Conservation (phyloP, 495 filamentous ascomycete genomes). For the Penicillium atrosanguineum region DNA sequence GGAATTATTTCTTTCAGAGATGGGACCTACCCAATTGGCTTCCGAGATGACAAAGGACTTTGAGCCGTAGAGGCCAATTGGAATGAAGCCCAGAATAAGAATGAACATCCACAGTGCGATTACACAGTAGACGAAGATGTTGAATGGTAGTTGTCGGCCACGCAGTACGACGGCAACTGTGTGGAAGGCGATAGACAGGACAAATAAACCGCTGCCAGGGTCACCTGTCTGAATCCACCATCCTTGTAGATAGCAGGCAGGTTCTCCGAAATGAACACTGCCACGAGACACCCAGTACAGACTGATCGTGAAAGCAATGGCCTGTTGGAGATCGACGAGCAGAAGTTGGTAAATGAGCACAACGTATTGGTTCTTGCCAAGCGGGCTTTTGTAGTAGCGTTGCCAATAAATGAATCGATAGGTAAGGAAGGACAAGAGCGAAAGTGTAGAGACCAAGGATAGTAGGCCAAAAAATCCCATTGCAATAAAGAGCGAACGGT, state of each 20-base stretch:
- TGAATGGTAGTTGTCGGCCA: conserved; percentile 53
- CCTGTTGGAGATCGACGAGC: conserved; percentile 69
- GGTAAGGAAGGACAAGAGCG: conserved; percentile 53
- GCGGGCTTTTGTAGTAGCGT: conserved; percentile 40
- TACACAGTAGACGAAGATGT: conserved; percentile 48
- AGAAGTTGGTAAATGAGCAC: conserved; percentile 72
- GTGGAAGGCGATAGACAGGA: conserved; percentile 64
- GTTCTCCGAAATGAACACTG: conserved; percentile 51
- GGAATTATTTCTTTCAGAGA: neutral
- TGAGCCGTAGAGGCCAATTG: conserved; percentile 48
- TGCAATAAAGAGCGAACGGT: conserved; percentile 47
- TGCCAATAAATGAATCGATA: conserved; percentile 58
- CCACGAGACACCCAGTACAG: conserved; percentile 54
- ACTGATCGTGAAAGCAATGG: conserved; percentile 64
- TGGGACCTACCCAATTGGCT: conserved; percentile 41
- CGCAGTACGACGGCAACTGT: conserved; percentile 60
- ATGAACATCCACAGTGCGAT: conserved; percentile 56
- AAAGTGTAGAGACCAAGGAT: conserved; percentile 54
- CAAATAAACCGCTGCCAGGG: conserved; percentile 65
- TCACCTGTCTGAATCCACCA: conserved; percentile 71
- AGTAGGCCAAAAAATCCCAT: conserved; percentile 55
- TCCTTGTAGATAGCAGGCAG: conserved; percentile 65
- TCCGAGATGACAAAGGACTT: conserved; percentile 55
- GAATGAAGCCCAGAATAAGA: conserved; percentile 53
- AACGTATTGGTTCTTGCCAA: conserved; percentile 64